Evolutionary conservation across 176 grass and related monocot genomes (phyloP), one percentile per base, ranked within the genome.

Genomic region (Raddia guianensis): DNA sequence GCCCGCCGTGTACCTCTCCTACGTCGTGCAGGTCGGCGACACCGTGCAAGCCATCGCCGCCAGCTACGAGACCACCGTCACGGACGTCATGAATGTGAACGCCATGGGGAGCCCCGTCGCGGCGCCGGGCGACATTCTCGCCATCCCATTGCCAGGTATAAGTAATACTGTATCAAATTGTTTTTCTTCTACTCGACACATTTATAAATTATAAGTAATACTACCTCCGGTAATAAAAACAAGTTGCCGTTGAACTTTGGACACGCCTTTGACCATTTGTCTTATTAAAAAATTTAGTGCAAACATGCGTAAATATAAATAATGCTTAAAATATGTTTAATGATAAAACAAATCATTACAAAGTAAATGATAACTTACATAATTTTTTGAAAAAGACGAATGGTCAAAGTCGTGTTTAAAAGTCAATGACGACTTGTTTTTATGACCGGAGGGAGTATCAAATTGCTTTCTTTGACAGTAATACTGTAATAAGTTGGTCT

Each of bases 61-160:
- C 0, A 63, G 8, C n/a, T 97, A 97, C 50, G 86, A 81, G 75
- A 97, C 91, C 67, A 97, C 91, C 15, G 85, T 91, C 19, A 90
- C 94, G 15, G 91, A 97, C 45, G 60, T 97, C 78, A 94, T 94
- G 87, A 97, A 90, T 43, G 91, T 85, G 5, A 97, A 97, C 56
- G 91, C 91, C 61, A 94, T 97, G 94, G 94, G 89, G 0, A 91
- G 86, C 57, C 85, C 94, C 2, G 65, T 81, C 14, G 89, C 92
- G 5, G 75, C 83, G 42, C 89, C 94, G 5, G 94, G 89, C 0
- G 94, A 94, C 71, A 94, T 97, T 44, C 91, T 97, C 44, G 86
- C 94, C 5, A 82, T 97, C 72, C 94, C 94, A 37, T 84, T 97
- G 80, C 91, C 94, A 74, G 94, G 94, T 97, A 78, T 3, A 33